Base-by-base conservation (phyloP, 805 yeast genomes). In the Wickerhamiella vanderwaltii region DNA sequence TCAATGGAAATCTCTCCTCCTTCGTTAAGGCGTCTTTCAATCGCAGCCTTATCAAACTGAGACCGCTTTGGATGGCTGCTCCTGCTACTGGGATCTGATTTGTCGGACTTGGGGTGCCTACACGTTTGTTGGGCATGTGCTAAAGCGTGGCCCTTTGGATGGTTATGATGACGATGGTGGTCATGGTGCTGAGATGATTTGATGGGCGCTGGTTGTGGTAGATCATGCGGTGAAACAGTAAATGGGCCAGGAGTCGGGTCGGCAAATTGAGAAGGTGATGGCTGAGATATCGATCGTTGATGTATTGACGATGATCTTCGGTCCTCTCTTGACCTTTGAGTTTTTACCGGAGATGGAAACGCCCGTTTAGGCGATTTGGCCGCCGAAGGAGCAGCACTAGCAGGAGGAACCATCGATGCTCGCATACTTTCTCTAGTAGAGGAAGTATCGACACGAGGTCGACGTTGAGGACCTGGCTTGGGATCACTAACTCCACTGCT, bases 1-100 rank as follows among this genome's bases (percentile, higher is more conserved):
- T 77, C 73, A 55, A 86, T 82, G 50, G 84, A 91, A 42, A 50
- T 50, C 6, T 48, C 43, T 9, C 19, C 53, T 47, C 62, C 48
- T 24, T 48, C 13, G 12, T 44, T 46, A 41, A 59, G 41, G 30
- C 58, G 49, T 36, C 46, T 32, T 39, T 56, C 50, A 17, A 58
- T 46, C 23, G 51, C 51, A 16, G 46, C 45, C 35, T 49, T 46
- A 4, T 45, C 44, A 39, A 52, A 51, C 25, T 42, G n/a, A 23
- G 26, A 23, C 7, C 26, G 26, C 26, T 23, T 23, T n/a, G n/a
- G n/a, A n/a, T n/a, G n/a, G n/a, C 37, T 28, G 9, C 29, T 11
- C n/a, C 22, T n/a, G 20, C 9, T 18, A 23, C 17, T 9, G 5
- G 12, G n/a, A 18, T 17, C 12, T 12, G 28, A 18, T 17, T 34